phyloP scores from a whole-genome alignment of 768 basidiomycete genomes.

The Myochromella boudieri region DNA sequence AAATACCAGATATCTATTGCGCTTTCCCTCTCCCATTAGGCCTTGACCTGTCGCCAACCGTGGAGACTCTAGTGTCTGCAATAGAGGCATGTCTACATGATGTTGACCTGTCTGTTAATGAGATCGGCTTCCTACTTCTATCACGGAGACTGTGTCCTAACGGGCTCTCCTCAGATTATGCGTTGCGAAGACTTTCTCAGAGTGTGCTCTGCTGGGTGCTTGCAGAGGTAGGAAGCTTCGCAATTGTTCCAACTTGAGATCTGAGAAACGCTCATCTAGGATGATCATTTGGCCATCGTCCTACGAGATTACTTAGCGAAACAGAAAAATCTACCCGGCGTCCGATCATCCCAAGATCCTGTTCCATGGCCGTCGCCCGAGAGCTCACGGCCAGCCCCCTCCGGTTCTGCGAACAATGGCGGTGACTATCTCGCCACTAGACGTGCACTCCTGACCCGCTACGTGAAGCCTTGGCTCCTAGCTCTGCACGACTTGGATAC shows the following conservation, averaged over 20 bases:
- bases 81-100: constrained; percentile 73
- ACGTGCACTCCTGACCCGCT: constrained; percentile 50
- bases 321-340: constrained; percentile 60
- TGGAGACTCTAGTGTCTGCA: constrained; percentile 69
- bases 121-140: constrained; percentile 71
- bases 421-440: constrained; percentile 70
- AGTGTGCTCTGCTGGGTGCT: constrained; percentile 70
- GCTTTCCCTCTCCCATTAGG: constrained; percentile 69
- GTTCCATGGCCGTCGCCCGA: constrained; percentile 56
- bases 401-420: constrained; percentile 53
- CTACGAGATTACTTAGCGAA: constrained; percentile 68
- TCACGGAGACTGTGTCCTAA: constrained; percentile 72
- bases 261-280: constrained; percentile 36
- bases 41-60: constrained; percentile 68
- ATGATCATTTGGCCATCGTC: constrained; percentile 63
- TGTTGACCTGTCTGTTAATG: constrained; percentile 71
- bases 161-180: constrained; percentile 70
- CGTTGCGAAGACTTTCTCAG: constrained; percentile 57
- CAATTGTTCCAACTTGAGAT: background rate
- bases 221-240: constrained; percentile 49
- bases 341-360: constrained; percentile 44
- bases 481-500: constrained; percentile 66
- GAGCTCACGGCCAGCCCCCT: constrained; percentile 32
- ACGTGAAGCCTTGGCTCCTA: constrained; percentile 66
- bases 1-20: constrained; percentile 39